These are phyloP conservation scores for Leccinum rimulosum DNA, from an alignment of 768 basidiomycete species.

Conservation along the genomic window DNA sequence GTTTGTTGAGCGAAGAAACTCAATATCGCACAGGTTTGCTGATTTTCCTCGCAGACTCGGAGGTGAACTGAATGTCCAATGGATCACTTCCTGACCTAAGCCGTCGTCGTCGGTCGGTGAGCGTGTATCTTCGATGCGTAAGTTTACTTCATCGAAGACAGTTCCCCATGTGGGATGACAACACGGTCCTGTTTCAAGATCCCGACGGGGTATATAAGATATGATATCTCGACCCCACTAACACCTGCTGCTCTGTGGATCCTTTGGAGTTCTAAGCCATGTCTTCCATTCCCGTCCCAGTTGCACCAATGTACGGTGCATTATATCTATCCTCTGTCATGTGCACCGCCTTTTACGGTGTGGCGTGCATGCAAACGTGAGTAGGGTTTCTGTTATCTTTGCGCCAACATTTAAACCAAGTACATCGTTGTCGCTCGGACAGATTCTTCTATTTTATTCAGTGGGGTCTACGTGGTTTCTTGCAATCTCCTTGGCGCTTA, in stretches of 20 bases:
- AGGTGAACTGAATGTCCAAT: background rate
- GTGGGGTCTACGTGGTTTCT: background rate
- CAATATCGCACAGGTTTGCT: background rate
- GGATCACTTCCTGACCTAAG: background rate
- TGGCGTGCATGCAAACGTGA: constrained; percentile 9
- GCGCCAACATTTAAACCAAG: background rate
- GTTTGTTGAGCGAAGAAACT: background rate
- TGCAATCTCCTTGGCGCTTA: background rate
- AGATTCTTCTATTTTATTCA: constrained; percentile 11
- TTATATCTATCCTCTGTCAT: constrained; percentile 2
- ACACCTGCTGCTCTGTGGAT: background rate
- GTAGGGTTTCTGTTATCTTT: background rate
- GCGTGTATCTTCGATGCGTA: background rate
- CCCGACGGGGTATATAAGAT: background rate
- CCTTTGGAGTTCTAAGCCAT: background rate
- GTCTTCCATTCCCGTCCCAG: constrained; percentile 4
- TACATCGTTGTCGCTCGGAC: too few relatives aligned
- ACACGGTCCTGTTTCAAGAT: background rate
- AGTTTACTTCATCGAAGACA: background rate
- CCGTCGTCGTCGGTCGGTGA: background rate
- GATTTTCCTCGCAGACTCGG: background rate
- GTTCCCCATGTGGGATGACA: background rate
- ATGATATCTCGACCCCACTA: background rate
- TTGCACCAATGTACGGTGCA: constrained; percentile 2
- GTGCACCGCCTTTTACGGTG: constrained; percentile 7